Evolutionary conservation across 345 rosid genomes (phyloP), one percentile per base, ranked within the genome.

Genomic region (Angophora floribunda): DNA sequence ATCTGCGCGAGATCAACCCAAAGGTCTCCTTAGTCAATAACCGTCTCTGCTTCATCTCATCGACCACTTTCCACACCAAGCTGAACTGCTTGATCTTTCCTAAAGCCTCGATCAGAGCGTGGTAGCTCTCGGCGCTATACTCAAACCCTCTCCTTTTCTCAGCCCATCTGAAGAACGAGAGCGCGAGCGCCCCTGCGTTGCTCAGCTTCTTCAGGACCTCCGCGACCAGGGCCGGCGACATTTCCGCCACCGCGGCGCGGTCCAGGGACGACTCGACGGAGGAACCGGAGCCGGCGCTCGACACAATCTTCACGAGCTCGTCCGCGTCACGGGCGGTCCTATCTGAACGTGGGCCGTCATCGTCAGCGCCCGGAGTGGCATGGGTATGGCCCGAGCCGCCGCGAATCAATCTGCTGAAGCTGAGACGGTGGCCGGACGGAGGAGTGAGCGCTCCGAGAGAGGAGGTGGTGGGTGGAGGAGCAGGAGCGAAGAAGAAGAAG

Each of bases 21-120:
- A 96, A 97, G 80, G 99, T 97, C 70, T 96, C 96, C 87, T 94
- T 97, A 15, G 85, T 93, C 87, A 97, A 84, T n/a, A 96, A 90
- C 90, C 90, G 90, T 85, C 91, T 94, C 7, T n/a, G 89, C 89
- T 93, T 95, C 99, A 96, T 96, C 30, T 96, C 98, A 65, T 80
- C 89, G 52, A 96, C 97, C 19, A 96, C 67, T 65, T 86, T 88
- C 99, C 96, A 96, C 8, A 92, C 89, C 52, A 94, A 51, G 52
- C 92, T 96, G 90, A 97, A 96, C 88, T 97, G 99, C 90, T 95
- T 97, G 87, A 96, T 95, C 93, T 96, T 97, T 13, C 97, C 98
- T 59, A 96, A 92, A 50, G 99, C 92, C 45, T 96, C 99, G 86
- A 97, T 95, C 90, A 96, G 84, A 5, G 92, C 94, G 55, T 96